phyloP scores from a whole-genome alignment of 1,284 basidiomycete genomes.

The Thecaphora thlaspeos region DNA sequence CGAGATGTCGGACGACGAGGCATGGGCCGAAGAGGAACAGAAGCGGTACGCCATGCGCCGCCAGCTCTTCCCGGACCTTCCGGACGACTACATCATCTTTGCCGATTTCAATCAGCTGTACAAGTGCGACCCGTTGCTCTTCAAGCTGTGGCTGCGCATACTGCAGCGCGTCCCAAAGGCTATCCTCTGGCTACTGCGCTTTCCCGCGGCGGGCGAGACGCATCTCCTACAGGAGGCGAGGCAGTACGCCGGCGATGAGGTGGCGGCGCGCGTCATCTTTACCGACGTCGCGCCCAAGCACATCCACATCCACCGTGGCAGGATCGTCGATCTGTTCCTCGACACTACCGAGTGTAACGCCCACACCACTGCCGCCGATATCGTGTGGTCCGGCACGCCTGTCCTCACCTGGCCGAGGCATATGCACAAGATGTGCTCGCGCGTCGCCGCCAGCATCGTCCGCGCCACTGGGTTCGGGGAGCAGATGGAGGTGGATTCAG shows the following conservation, averaged over 20 bases:
- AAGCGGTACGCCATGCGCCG: constrained; percentile 62
- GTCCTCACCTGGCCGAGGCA: constrained; percentile 66
- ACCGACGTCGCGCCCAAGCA: constrained; percentile 66
- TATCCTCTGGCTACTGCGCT: constrained; percentile 67
- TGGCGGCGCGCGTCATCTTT: constrained; percentile 65
- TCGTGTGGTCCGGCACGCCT: constrained; percentile 67
- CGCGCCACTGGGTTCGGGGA: constrained; percentile 65
- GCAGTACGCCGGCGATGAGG: constrained; percentile 64
- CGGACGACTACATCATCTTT: constrained; percentile 62
- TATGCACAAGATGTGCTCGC: constrained; percentile 66
- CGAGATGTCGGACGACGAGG: constrained; percentile 35
- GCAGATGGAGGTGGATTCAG: constrained; percentile 63
- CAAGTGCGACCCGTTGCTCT: constrained; percentile 61
- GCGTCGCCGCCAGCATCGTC: constrained; percentile 66
- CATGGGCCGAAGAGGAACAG: constrained; percentile 63
- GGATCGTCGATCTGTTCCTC: constrained; percentile 67
- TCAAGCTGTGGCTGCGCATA: constrained; percentile 66
- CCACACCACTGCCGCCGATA: constrained; percentile 67
- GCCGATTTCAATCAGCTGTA: constrained; percentile 68
- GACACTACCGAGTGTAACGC: constrained; percentile 70
- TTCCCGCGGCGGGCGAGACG: constrained; percentile 65
- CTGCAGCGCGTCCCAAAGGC: constrained; percentile 63
- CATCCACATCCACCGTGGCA: constrained; percentile 64
- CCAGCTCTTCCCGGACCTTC: constrained; percentile 61
- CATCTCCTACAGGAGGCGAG: constrained; percentile 63